Percentiles rank a stretch among this genome's conserved stretches.
phyloP scores from a whole-genome alignment of 208 protist genomes.

The Leishmania lainsoni region DNA sequence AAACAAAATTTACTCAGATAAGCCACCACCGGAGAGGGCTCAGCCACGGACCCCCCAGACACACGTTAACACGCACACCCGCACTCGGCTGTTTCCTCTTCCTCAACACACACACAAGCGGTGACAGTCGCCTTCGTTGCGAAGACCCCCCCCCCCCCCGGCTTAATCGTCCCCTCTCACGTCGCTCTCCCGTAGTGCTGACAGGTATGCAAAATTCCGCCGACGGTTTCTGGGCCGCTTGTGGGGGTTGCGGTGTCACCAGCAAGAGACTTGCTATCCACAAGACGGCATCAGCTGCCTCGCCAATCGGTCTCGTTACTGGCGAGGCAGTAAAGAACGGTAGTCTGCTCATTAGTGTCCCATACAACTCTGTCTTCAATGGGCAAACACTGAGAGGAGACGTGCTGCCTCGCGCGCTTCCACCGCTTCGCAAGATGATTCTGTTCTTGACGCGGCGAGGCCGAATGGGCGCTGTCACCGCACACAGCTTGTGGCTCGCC shows the following conservation, averaged over 20 bases:
- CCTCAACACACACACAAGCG: neutral
- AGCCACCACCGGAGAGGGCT: neutral
- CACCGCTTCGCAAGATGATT: constrained; percentile 46
- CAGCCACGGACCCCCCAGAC: neutral
- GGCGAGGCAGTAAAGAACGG: constrained; percentile 54
- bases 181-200: neutral
- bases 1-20: neutral
- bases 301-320: constrained; percentile 42
- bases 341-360: constrained; percentile 60
- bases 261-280: constrained; percentile 60
- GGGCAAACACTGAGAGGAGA: constrained; percentile 70
- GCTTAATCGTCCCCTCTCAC: neutral
- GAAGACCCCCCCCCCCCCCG: neutral
- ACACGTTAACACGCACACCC: neutral
- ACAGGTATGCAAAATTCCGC: constrained; percentile 22
- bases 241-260: constrained; percentile 49
- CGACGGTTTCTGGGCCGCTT: constrained; percentile 70
- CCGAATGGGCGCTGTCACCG: constrained; percentile 48
- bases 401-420: constrained; percentile 43
- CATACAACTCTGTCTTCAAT: constrained; percentile 71
- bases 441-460: constrained; percentile 54
- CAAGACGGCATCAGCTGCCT: constrained; percentile 6
- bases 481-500: constrained; percentile 49
- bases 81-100: neutral
- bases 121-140: neutral